Evolutionary conservation across 108 stramenopile species (phyloP), one percentile per base, ranked within the genome.

Genomic region (Nitzschia putrida): DNA sequence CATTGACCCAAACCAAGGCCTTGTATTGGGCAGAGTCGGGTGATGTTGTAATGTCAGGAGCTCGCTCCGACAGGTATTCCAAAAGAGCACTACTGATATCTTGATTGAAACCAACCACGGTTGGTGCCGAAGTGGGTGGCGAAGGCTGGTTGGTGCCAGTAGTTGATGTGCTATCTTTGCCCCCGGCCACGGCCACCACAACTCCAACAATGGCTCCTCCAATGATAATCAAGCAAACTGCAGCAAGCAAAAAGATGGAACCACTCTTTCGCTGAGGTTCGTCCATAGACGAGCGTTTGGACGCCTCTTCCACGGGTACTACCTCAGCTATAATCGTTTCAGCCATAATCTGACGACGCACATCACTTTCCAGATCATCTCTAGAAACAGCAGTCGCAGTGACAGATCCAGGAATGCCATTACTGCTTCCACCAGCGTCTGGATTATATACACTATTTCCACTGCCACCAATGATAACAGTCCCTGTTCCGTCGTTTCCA

Each of bases 341-440:
- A 2, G n/a, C 13, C 24, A 55, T 24, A 8, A 55, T 24, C 24
- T 55, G 54, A 13, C 24, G 54, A 13, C 54, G 54, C 13, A 55
- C 24, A 13, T 55, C 22, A 18, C 22, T 24, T 55, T 55, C 54
- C 13, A 55, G 5, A 13, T 55, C 54, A 24, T 55, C 54, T 9
- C 22, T 20, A 55, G 54, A 55, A 24, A 55, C 22, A 23, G 22
- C 54, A 0, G 54, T 55, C 1, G 54, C 54, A 55, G 54, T 55
- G 24, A 34, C 29, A 34, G 29, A 34, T 34, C 29, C 29, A 3
- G 29, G 3, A 34, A 34, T 34, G 29, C 4, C 29, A 34, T 34
- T 34, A 34, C 29, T 4, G 1, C 3, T 34, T 34, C 29, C 29
- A 34, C 29, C n/a, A n/a, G n/a, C n/a, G n/a, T n/a, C n/a, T n/a